phyloP scores from a whole-genome alignment of 768 basidiomycete species.

The Mycena galericulata region DNA sequence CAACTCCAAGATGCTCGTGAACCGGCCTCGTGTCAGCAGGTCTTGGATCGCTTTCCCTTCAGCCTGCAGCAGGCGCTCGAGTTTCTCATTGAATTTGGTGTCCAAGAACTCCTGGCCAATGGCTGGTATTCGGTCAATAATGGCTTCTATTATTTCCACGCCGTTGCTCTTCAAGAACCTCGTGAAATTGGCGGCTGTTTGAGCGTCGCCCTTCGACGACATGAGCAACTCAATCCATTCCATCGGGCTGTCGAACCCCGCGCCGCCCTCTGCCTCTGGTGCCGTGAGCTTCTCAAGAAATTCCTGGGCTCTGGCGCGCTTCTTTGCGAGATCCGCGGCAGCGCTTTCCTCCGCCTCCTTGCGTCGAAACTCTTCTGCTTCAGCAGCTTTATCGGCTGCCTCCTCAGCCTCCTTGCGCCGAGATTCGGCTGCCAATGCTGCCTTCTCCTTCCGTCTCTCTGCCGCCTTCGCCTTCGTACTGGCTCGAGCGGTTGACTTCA shows the following conservation, averaged over 20 bases:
- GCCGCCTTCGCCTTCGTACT: background rate
- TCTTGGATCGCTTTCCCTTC: slow-evolving; percentile 26
- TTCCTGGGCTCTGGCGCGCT: background rate
- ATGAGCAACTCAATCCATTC: background rate
- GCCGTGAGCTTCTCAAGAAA: background rate
- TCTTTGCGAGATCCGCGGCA: background rate
- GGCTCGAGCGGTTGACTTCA: background rate
- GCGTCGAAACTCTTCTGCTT: no score
- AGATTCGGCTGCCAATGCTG: no score
- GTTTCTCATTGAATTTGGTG: background rate
- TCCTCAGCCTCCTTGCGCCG: no score
- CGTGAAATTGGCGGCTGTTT: background rate
- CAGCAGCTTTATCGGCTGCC: no score
- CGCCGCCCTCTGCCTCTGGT: slow-evolving; percentile 5
- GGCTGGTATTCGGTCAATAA: slow-evolving; percentile 4
- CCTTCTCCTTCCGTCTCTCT: background rate
- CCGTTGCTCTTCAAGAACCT: background rate
- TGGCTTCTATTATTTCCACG: background rate
- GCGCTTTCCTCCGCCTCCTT: background rate
- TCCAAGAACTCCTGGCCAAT: slow-evolving; percentile 10
- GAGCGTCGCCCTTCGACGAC: background rate
- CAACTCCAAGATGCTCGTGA: background rate
- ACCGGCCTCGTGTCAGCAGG: background rate
- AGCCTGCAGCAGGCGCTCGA: slow-evolving; percentile 1
- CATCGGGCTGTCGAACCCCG: background rate